Percentiles rank a stretch among this genome's conserved stretches.
Conservation (phyloP, 345 rosid genomes). For the Linum tenue region DNA sequence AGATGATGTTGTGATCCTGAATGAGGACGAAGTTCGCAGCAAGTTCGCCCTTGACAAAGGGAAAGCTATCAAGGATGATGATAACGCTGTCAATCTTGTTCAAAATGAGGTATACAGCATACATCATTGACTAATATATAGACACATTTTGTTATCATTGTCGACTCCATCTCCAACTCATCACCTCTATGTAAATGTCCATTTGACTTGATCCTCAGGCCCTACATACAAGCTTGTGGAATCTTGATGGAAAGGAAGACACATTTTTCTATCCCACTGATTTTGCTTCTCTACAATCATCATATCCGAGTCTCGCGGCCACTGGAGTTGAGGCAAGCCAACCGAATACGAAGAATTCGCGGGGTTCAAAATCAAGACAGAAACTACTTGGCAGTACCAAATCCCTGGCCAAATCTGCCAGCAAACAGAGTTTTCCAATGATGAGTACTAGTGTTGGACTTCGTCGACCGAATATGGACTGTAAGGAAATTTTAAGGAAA, state of each 20-base stretch:
- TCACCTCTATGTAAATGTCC: not conserved
- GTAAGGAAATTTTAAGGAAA: conserved; percentile 36
- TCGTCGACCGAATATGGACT: no score
- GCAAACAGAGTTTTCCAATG: conserved; percentile 6
- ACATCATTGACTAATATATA: no score
- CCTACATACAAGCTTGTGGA: no score
- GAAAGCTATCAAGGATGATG: conserved; percentile 36
- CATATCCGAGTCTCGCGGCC: no score
- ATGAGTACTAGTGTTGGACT: not conserved
- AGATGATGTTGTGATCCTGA: conserved; percentile 41
- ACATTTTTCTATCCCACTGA: no score
- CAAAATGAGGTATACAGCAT: conserved; percentile 2
- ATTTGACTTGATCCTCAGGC: conserved; percentile 11
- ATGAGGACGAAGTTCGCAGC: conserved; percentile 20
- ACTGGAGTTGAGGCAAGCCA: no score
- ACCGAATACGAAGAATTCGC: no score
- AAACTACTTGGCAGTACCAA: no score
- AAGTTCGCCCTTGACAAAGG: conserved; percentile 37
- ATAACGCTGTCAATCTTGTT: not conserved
- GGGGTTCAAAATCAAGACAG: no score
- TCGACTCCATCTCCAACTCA: not conserved
- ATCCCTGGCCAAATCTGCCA: no score
- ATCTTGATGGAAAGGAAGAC: no score
- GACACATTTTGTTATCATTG: not conserved
- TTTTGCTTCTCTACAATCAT: no score